Evolutionary conservation across 192 early-diverging fungal species (phyloP).

Genomic region (Backusella westeae): DNA sequence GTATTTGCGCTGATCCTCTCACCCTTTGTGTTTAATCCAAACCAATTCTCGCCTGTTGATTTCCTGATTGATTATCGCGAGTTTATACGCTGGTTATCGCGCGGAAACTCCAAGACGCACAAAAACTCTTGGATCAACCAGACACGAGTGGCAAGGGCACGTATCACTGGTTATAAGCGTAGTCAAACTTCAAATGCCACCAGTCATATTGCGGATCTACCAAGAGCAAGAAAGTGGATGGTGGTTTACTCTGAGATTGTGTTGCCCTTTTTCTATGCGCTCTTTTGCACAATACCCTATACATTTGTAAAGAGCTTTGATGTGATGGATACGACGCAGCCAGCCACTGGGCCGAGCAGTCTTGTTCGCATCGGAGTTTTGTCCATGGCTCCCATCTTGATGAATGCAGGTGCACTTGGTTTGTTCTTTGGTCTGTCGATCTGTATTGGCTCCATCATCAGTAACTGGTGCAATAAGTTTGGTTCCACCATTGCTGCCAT

Average conservation of each 20-base stretch:
- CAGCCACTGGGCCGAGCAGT: conserved; percentile 38
- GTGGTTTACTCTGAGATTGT: conserved; percentile 74
- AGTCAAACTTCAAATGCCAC: conserved; percentile 50
- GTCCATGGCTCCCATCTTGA: conserved; percentile 65
- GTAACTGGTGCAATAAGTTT: conserved; percentile 68
- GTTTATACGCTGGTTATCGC: conserved; percentile 81
- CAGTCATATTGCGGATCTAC: conserved; percentile 48
- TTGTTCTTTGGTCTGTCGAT: conserved; percentile 66
- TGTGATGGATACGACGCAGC: conserved; percentile 16
- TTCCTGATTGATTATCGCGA: conserved; percentile 81
- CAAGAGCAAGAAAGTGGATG: conserved; percentile 63
- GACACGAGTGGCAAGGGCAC: conserved; percentile 64
- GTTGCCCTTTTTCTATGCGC: conserved; percentile 61
- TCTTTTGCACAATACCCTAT: conserved; percentile 60
- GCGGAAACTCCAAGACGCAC: conserved; percentile 73
- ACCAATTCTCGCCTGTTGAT: conserved; percentile 79
- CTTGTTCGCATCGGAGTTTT: conserved; percentile 62
- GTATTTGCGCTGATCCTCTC: conserved; percentile 74
- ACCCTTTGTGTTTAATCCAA: conserved; percentile 88
- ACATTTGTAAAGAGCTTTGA: conserved; percentile 67
- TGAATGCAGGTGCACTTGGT: conserved; percentile 65
- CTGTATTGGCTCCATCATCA: conserved; percentile 56
- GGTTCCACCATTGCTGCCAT: conserved; percentile 68
- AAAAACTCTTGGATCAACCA: conserved; percentile 80
- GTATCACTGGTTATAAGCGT: conserved; percentile 80